Percentiles rank a stretch among this genome's conserved stretches.
These are phyloP conservation scores for Neophaeococcomyces aloes DNA, from an alignment of 2,329 filamentous ascomycete genomes.

Conservation along the genomic window DNA sequence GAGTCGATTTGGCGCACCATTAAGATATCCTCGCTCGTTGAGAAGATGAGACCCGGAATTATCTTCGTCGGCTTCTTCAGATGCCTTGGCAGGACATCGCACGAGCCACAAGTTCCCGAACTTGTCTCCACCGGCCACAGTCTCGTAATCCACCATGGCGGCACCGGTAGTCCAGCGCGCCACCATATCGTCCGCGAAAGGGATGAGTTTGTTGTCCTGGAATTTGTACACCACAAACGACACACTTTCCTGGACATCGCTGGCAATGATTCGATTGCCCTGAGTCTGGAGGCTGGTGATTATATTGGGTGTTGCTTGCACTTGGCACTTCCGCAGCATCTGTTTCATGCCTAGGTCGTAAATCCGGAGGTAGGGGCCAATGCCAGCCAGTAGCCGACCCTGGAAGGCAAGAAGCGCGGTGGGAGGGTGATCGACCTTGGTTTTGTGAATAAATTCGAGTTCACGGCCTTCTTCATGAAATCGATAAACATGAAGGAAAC, in stretches of 20 bases:
- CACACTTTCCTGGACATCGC: slow-evolving; percentile 84
- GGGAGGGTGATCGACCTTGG: slow-evolving; percentile 78
- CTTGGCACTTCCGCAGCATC: slow-evolving; percentile 82
- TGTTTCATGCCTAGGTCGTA: slow-evolving; percentile 92
- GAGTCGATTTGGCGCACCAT: slow-evolving; percentile 75
- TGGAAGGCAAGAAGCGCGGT: slow-evolving; percentile 89
- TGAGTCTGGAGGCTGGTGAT: slow-evolving; percentile 84
- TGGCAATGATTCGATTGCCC: slow-evolving; percentile 81
- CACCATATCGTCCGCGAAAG: slow-evolving; percentile 84
- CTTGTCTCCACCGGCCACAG: slow-evolving; percentile 87
- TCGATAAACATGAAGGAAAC: slow-evolving; percentile 85
- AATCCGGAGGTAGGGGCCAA: slow-evolving; percentile 70
- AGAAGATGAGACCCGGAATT: slow-evolving; percentile 82
- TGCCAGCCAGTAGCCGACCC: slow-evolving; percentile 73
- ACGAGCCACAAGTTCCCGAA: slow-evolving; percentile 95
- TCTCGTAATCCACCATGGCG: slow-evolving; percentile 96
- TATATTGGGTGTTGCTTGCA: slow-evolving; percentile 65
- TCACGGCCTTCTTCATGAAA: slow-evolving; percentile 78
- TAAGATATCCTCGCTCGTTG: slow-evolving; percentile 80
- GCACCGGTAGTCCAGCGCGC: slow-evolving; percentile 83
- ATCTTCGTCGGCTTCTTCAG: slow-evolving; percentile 83
- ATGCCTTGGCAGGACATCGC: slow-evolving; percentile 74
- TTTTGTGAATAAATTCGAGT: slow-evolving; percentile 93
- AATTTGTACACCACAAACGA: slow-evolving; percentile 91
- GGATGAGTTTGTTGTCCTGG: slow-evolving; percentile 80